A percentile compares a stretch with the other conserved stretches of the same genome.
Conservation (phyloP, 441 rosid species). For the Lepidium campestre region DNA sequence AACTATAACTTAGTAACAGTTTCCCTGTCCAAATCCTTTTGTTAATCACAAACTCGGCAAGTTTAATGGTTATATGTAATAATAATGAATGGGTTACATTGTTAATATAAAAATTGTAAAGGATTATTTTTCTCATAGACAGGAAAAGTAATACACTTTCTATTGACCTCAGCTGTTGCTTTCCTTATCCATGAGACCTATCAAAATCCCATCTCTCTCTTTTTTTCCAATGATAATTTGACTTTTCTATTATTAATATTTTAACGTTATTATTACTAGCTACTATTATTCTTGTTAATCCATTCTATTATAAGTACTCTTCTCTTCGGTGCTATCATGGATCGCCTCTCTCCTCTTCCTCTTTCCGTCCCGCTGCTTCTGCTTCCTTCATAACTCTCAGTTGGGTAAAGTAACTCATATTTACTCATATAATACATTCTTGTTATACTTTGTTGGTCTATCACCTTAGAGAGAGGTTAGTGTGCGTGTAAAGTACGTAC, state of each 20-base stretch:
- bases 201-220: neutral
- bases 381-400: slow-evolving; percentile 40
- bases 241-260: neutral
- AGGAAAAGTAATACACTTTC: neutral
- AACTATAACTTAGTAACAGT: too few relatives aligned
- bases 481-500: slow-evolving; percentile 17
- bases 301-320: slow-evolving; percentile 3
- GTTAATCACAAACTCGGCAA: neutral
- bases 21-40: too few relatives aligned
- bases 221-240: neutral
- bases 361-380: slow-evolving; percentile 38
- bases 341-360: slow-evolving; percentile 22
- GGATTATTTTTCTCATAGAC: neutral
- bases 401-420: slow-evolving; percentile 32
- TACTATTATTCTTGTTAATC: neutral
- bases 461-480: neutral
- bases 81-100: too few relatives aligned
- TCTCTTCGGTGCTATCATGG: slow-evolving; percentile 27
- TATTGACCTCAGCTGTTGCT: slow-evolving; percentile 21
- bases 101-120: neutral
- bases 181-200: slow-evolving; percentile 20
- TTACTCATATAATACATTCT: neutral
- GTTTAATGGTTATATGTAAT: neutral
- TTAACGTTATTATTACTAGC: neutral
- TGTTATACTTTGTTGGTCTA: neutral